Evolutionary conservation across 2,329 filamentous ascomycete genomes (phyloP).

Genomic region (Apiospora saccharicola): DNA sequence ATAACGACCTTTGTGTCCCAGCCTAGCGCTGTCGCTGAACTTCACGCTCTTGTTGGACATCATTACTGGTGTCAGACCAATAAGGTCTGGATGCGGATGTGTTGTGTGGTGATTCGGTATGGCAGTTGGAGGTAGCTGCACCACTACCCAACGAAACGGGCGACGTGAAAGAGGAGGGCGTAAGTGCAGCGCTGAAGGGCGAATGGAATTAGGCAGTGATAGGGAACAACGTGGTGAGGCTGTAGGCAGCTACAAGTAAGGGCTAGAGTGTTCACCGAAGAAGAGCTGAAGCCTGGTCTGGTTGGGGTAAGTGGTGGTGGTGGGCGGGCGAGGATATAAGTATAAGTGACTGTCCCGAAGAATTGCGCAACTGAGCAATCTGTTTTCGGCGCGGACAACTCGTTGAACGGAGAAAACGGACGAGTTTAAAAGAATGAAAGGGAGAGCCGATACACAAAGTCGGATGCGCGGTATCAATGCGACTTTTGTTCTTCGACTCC

Average conservation of each 20-base stretch:
- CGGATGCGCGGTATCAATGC: constrained; percentile 19
- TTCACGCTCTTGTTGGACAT: constrained; percentile 25
- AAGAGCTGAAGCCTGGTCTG: constrained; percentile 3
- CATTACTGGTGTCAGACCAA: constrained; percentile 10
- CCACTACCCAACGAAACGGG: constrained; percentile 9
- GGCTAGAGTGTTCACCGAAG: constrained; percentile 12
- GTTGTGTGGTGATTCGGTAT: constrained; percentile 24
- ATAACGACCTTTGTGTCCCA: constrained; percentile 10
- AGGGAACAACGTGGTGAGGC: constrained; percentile 14
- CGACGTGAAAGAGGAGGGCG: constrained; percentile 4
- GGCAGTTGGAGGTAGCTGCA: constrained; percentile 21
- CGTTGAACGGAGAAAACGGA: constrained; percentile 20
- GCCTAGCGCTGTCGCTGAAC: constrained; percentile 18
- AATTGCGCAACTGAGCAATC: constrained; percentile 26
- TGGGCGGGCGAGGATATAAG: constrained; percentile 26
- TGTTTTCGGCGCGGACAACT: neutral
- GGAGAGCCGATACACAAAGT: constrained; percentile 23
- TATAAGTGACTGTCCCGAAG: constrained; percentile 23
- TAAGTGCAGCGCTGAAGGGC: constrained; percentile 3
- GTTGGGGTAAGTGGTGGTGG: constrained; percentile 21
- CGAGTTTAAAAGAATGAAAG: constrained; percentile 21
- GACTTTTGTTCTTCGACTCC: constrained; percentile 24
- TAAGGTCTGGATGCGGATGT: constrained; percentile 3
- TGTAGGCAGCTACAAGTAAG: constrained; percentile 24
- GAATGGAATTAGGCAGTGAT: constrained; percentile 3